Conservation (phyloP, 2,329 filamentous ascomycete species). For the Clarireedia homoeocarpa region DNA sequence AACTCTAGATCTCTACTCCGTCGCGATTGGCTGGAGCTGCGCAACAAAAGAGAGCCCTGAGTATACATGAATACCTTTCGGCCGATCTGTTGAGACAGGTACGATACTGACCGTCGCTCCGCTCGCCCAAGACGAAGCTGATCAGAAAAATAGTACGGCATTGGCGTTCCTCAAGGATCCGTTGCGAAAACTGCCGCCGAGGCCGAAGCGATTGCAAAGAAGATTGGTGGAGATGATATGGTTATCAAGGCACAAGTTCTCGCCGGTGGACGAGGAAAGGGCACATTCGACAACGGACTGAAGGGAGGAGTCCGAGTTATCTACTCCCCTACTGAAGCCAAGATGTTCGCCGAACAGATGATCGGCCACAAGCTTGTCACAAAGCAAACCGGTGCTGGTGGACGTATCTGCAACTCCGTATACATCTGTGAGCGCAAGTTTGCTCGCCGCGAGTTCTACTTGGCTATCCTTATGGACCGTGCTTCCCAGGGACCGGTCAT, state of each 20-base stretch:
- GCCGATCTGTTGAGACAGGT: conserved; percentile 78
- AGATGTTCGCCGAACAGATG: conserved; percentile 99
- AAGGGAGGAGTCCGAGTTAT: conserved; percentile 98
- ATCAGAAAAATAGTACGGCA: conserved; percentile 65
- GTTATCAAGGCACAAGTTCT: conserved; percentile 99
- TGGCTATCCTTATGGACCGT: conserved; percentile 97
- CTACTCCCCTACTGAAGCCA: conserved; percentile 92
- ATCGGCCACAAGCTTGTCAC: conserved; percentile 99
- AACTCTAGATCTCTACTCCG: conserved; percentile 37
- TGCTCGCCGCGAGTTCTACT: conserved; percentile 96
- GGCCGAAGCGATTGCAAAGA: conserved; percentile 84
- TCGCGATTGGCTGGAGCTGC: conserved; percentile 55
- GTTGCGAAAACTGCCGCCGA: conserved; percentile 78
- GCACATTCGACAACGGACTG: conserved; percentile 93
- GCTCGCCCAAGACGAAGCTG: conserved; percentile 19
- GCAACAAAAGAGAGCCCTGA: conserved; percentile 80
- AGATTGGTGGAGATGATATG: conserved; percentile 90
- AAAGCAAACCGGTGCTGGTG: conserved; percentile 93
- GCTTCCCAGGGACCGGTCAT: conserved; percentile 86
- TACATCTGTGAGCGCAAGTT: conserved; percentile 99
- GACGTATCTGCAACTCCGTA: conserved; percentile 92
- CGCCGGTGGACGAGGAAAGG: conserved; percentile 95
- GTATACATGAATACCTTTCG: conserved; percentile 97
- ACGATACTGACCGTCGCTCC: conserved; percentile 17
- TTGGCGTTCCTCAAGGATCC: conserved; percentile 83